These are phyloP conservation scores for Pezizomycotina sp. DNA, from an alignment of 2,329 filamentous ascomycete species.

Conservation along the genomic window DNA sequence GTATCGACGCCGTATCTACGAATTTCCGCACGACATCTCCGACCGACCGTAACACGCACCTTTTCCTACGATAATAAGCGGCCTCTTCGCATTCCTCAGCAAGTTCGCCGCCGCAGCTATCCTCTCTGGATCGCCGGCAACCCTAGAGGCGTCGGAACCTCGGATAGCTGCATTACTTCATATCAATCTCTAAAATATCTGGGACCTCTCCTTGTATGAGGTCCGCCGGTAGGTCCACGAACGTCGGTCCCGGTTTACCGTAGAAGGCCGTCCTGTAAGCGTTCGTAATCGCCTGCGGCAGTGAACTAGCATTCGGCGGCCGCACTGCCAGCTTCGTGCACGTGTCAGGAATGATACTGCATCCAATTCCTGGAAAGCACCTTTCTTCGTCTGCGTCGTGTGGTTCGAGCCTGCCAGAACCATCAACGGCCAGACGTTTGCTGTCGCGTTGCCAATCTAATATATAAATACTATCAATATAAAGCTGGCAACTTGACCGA, in stretches of 20 bases:
- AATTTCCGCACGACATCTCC: constrained; percentile 33
- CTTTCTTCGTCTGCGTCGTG: constrained; percentile 35
- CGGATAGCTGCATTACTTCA: constrained; percentile 27
- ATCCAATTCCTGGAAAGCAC: constrained; percentile 43
- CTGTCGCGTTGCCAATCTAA: constrained; percentile 36
- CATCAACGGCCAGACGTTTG: constrained; percentile 41
- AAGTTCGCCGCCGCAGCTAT: constrained; percentile 32
- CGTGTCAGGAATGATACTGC: constrained; percentile 37
- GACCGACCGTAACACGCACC: constrained; percentile 39
- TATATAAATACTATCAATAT: too few species aligned
- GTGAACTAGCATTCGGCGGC: constrained; percentile 32
- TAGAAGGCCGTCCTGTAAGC: constrained; percentile 40
- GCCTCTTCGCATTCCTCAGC: constrained; percentile 35
- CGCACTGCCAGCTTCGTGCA: constrained; percentile 39
- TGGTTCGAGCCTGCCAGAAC: constrained; percentile 40
- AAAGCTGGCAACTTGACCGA: too few species aligned
- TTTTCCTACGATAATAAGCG: constrained; percentile 40
- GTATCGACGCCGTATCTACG: constrained; percentile 35
- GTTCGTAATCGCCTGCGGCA: constrained; percentile 35
- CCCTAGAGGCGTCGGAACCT: constrained; percentile 28
- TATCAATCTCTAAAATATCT: too few species aligned
- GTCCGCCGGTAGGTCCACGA: constrained; percentile 41
- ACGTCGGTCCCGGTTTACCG: constrained; percentile 38
- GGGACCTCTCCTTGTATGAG: constrained; percentile 34
- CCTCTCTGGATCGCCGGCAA: constrained; percentile 33